These are phyloP conservation scores for Scheffersomyces titani DNA, from an alignment of 1,139 yeast species.

Conservation along the genomic window DNA sequence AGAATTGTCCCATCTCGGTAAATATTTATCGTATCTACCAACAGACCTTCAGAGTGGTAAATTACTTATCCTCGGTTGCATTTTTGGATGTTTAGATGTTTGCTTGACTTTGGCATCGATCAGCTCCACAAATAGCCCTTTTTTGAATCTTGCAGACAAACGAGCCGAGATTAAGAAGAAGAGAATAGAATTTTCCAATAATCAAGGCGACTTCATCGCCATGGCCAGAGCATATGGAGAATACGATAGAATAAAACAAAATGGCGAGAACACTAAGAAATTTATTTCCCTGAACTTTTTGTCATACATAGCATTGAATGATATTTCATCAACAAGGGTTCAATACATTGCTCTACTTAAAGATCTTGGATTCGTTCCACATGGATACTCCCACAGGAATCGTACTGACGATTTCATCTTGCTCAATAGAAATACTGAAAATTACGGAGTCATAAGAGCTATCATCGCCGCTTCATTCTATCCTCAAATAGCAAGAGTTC, in stretches of 20 bases:
- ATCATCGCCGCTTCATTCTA: constrained; percentile 78
- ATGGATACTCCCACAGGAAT: constrained; percentile 34
- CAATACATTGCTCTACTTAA: constrained; percentile 70
- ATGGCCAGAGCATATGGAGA: constrained; percentile 57
- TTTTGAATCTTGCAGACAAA: constrained; percentile 59
- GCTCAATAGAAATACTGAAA: constrained; percentile 50
- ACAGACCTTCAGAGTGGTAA: constrained; percentile 88
- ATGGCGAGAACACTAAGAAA: constrained; percentile 31
- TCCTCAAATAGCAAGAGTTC: constrained; percentile 81
- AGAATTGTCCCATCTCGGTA: constrained; percentile 75
- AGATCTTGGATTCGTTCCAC: constrained; percentile 75
- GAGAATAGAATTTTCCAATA: constrained; percentile 39
- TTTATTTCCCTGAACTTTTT: constrained; percentile 65
- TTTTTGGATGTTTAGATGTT: constrained; percentile 80
- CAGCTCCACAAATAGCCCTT: constrained; percentile 73
- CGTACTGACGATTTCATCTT: constrained; percentile 16
- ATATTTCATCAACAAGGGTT: constrained; percentile 65
- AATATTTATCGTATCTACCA: constrained; percentile 76
- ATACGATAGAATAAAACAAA: constrained; percentile 38
- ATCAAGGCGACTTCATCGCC: constrained; percentile 74
- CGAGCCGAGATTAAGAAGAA: constrained; percentile 62
- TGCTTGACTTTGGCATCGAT: constrained; percentile 78
- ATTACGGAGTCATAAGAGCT: constrained; percentile 57
- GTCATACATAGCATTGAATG: constrained; percentile 67
- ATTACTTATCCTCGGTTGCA: constrained; percentile 71